A percentile compares a stretch with the other conserved stretches of the same genome.
Conservation (phyloP, 2,329 filamentous ascomycete genomes). For the Aspergillus uvarum region DNA sequence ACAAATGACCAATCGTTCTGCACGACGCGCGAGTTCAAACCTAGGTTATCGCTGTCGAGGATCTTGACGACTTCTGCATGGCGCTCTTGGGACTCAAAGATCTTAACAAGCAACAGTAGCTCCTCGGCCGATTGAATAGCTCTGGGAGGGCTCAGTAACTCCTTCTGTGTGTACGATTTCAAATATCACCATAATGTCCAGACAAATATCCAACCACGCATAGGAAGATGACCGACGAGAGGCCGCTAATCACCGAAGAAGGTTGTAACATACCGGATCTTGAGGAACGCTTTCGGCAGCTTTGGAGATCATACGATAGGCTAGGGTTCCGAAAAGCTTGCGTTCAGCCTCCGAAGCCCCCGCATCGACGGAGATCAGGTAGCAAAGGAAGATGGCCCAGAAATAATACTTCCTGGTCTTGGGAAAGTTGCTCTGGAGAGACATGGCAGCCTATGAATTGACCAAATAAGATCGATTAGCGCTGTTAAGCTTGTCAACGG, state of each 20-base stretch:
- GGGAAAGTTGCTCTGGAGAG: slow-evolving; percentile 51
- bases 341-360: slow-evolving; percentile 42
- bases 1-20: slow-evolving; percentile 47
- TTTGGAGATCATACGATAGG: slow-evolving; percentile 51
- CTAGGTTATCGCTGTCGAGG: slow-evolving; percentile 43
- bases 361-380: slow-evolving; percentile 40
- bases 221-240: not conserved
- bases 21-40: slow-evolving; percentile 43
- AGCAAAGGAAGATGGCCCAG: slow-evolving; percentile 50
- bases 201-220: slow-evolving; percentile 7
- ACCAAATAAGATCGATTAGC: slow-evolving; percentile 6
- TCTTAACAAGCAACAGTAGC: slow-evolving; percentile 44
- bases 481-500: not conserved
- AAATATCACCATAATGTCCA: slow-evolving; percentile 20
- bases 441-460: slow-evolving; percentile 47
- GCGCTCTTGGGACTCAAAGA: slow-evolving; percentile 44
- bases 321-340: slow-evolving; percentile 51
- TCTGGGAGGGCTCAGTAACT: slow-evolving; percentile 42
- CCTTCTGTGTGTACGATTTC: slow-evolving; percentile 34
- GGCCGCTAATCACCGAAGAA: not conserved
- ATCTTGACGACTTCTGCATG: slow-evolving; percentile 43
- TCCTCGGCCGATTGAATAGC: slow-evolving; percentile 50
- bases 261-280: slow-evolving; percentile 40
- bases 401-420: slow-evolving; percentile 50
- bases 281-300: slow-evolving; percentile 46